Evolutionary conservation across 441 rosid species (phyloP), one percentile per base, ranked within the genome.

Genomic region (Hypseocharis bilobata): DNA sequence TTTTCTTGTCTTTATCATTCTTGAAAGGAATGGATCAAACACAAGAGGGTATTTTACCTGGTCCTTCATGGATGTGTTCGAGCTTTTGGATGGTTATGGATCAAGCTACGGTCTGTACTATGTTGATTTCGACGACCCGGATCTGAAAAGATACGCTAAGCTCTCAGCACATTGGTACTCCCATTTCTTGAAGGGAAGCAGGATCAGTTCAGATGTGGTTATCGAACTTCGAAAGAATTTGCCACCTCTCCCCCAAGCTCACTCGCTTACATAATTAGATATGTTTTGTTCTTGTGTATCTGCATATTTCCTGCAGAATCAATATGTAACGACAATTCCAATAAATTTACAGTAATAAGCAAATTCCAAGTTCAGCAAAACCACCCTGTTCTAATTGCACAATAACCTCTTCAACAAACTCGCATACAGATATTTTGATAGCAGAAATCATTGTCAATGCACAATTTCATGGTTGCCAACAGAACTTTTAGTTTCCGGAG

Each of bases 131-230:
- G 63, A 56, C 14, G 70, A 66, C 55, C 63, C 63, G 0, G 20
- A 57, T 4, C 23, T 27, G 40, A 66, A 38, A 44, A 66, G 70
- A 56, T 38, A 66, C 25, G 25, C 54, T 7, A 66, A 66, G 40
- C 38, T 40, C 42, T 66, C 70, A 0, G 62, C 70, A 0, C 17
- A 54, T 20, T 66, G 70, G 70, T 66, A 66, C 70, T 25, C 70
- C 25, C 51, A n/a, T 23, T 66, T 66, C 54, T 45, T 66, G 54
- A 57, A 56, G 26, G 62, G 63, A 16, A 44, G 28, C 13, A 32
- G 17, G 0, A 25, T 65, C 2, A 27, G 14, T 38, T 38, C 55
- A 4, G 38, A 26, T 22, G 30, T 16, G 25, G 3, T 56, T 36
- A 47, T 28, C 45, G n/a, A 28, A 25, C 26, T 22, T 6, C 27